These are phyloP conservation scores for Papilionanthe hybrid DNA, from an alignment of 116 monocot species.

Conservation along the genomic window DNA sequence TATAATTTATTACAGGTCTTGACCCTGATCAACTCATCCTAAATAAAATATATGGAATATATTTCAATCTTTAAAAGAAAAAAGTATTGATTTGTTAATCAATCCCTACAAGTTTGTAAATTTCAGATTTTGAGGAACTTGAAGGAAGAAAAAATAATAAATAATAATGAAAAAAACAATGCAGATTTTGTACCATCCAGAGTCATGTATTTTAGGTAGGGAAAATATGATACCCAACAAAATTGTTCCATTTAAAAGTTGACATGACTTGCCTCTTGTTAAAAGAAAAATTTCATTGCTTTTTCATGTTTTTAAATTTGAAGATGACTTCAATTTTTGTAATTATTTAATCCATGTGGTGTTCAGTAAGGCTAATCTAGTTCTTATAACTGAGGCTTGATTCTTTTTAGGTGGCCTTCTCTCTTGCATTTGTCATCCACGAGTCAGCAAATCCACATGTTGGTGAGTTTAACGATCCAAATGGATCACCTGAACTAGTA, in stretches of 20 bases:
- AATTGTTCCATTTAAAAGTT: neutral
- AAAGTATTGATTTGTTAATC: neutral
- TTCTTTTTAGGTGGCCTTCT: constrained; percentile 63
- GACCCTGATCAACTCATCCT: no score
- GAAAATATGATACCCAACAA: neutral
- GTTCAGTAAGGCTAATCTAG: neutral
- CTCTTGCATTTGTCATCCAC: constrained; percentile 95
- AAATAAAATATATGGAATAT: no score
- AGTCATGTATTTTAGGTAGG: neutral
- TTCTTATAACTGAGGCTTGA: neutral
- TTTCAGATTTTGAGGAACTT: neutral
- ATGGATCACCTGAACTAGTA: constrained; percentile 1
- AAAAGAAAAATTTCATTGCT: neutral
- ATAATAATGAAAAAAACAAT: neutral
- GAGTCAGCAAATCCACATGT: constrained; percentile 98
- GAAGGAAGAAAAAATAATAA: neutral
- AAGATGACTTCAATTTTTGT: neutral
- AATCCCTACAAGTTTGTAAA: neutral
- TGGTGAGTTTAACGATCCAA: constrained; percentile 37
- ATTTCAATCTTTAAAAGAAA: neutral
- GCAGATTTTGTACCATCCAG: neutral
- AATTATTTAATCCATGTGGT: neutral
- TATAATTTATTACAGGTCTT: no score
- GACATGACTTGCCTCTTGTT: neutral
- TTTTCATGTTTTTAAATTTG: neutral